Evolutionary conservation across 2,329 filamentous ascomycete species (phyloP).

Genomic region (Eutypa lata): DNA sequence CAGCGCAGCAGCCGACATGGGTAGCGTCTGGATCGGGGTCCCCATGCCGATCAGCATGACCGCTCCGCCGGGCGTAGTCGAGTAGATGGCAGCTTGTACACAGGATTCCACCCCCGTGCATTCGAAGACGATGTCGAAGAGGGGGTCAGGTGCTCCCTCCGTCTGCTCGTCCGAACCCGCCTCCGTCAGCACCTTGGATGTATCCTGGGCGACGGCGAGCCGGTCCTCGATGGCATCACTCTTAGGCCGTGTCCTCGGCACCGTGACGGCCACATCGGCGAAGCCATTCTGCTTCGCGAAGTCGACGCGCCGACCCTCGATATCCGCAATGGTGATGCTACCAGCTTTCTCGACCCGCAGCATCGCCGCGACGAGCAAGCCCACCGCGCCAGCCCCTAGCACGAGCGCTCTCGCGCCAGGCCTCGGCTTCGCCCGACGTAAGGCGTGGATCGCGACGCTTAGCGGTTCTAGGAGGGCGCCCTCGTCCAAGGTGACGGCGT

Average conservation of each 20-base stretch:
- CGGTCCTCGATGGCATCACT: conserved; percentile 1
- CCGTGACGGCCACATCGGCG: too few species aligned
- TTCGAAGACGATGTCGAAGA: conserved; percentile 4
- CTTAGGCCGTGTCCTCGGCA: too few species aligned
- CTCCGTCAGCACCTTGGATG: conserved; percentile 1
- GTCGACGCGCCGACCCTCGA: conserved; percentile 49
- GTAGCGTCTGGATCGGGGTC: conserved; percentile 65
- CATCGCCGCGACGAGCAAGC: conserved; percentile 52
- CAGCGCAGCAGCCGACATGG: conserved; percentile 64
- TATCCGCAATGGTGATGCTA: conserved; percentile 59
- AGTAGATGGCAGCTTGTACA: conserved; percentile 5
- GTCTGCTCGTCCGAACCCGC: not conserved
- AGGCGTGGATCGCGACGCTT: conserved; percentile 57
- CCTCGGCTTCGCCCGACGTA: conserved; percentile 45
- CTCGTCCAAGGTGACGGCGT: conserved; percentile 50
- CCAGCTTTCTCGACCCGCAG: conserved; percentile 57
- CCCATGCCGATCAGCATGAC: conserved; percentile 68
- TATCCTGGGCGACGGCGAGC: conserved; percentile 6
- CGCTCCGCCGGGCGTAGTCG: conserved; percentile 21
- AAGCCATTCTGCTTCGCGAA: conserved; percentile 42
- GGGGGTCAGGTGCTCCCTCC: too few species aligned
- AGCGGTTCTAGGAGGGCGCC: conserved; percentile 61
- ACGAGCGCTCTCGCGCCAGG: conserved; percentile 52
- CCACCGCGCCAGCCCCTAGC: conserved; percentile 60
- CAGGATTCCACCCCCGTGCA: conserved; percentile 8